Conservation (phyloP, 2,329 filamentous ascomycete genomes). For the Blastomyces percursus region DNA sequence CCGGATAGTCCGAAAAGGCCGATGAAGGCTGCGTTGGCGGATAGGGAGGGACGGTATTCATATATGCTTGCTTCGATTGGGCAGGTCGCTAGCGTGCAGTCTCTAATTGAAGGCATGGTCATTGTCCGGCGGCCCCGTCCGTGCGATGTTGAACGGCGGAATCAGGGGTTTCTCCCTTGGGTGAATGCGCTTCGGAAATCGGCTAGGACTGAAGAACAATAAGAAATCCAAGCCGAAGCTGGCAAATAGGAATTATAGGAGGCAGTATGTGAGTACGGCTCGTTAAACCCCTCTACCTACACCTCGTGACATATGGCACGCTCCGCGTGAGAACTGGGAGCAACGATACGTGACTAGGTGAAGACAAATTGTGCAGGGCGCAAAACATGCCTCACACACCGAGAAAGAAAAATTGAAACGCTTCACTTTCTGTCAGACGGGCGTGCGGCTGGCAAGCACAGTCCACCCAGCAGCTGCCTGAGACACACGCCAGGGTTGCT, state of each 20-base stretch:
- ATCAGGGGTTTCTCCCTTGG: background rate
- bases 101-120: slow-evolving; percentile 1
- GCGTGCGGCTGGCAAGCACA: too few species aligned
- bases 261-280: background rate
- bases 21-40: slow-evolving; percentile 33
- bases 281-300: background rate
- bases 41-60: slow-evolving; percentile 34
- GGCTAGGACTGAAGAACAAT: background rate
- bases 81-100: slow-evolving; percentile 31
- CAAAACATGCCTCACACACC: background rate
- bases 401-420: background rate
- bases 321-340: background rate
- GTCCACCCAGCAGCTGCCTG: background rate
- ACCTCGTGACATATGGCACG: background rate
- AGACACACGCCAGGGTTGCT: background rate
- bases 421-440: background rate
- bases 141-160: background rate
- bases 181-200: background rate
- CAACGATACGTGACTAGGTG: background rate
- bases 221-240: background rate
- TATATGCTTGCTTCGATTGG: slow-evolving; percentile 32
- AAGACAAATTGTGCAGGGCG: background rate
- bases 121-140: background rate
- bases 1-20: slow-evolving; percentile 35
- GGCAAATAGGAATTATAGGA: background rate